Base-by-base conservation (phyloP, 2,329 filamentous ascomycete species). In the Penicillium sp. region DNA sequence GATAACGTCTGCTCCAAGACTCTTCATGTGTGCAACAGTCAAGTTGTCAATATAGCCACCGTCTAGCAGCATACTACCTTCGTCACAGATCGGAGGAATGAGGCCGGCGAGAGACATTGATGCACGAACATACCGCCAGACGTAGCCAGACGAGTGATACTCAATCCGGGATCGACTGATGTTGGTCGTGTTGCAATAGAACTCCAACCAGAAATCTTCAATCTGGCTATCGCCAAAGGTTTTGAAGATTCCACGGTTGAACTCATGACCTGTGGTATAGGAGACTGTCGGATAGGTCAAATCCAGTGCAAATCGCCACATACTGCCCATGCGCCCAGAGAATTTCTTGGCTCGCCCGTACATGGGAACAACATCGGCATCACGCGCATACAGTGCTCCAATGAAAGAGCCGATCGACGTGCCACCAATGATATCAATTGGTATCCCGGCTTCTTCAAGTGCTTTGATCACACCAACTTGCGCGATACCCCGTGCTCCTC, bases 151-250 rank as follows among this genome's bases (percentile, higher is more conserved):
- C 0, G 92, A 97, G 74, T 99, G 94, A 61, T 95, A 92, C 71
- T 99, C 94, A 3, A 86, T 86, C 18, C 93, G 84, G 57, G 89
- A 94, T 73, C 96, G 95, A 77, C 89, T 95, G 75, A 99, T 97
- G 73, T 97, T 99, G 36, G 95, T 99, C 0, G 94, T 97, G 75
- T 99, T 99, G 82, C 95, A 99, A 77, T 99, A 99, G 72, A 91
- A 99, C 63, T 96, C 92, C 10, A 99, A 83, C 94, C 94, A 99
- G 68, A 97, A 99, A 72, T 99, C 94, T 75, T 99, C 94, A 54
- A 99, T 97, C 70, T 97, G 94, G 9, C 90, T 90, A 67, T 97
- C 91, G 13, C 92, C 94, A 71, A 99, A 97, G 0, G 93, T 92
- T 74, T 99, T 99, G 84, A 97, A 99, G 60, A 99, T 97, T 39